These are phyloP conservation scores for Cnidoscolus chayamansa DNA, from an alignment of 441 rosid species.

Conservation along the genomic window DNA sequence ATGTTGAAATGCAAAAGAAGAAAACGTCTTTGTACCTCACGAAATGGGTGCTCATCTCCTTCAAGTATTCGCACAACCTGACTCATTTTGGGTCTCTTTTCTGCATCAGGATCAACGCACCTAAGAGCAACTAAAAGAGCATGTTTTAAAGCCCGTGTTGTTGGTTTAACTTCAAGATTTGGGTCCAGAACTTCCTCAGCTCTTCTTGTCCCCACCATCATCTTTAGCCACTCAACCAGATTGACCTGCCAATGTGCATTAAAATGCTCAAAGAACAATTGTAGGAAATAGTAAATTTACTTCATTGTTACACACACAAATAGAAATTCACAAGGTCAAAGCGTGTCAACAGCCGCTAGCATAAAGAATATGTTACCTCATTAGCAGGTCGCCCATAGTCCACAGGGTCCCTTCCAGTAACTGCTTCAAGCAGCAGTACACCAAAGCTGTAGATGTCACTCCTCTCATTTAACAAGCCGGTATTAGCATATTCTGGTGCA, in stretches of 20 bases:
- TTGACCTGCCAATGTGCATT: constrained; percentile 52
- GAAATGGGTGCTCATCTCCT: constrained; percentile 72
- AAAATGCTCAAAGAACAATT: constrained; percentile 10
- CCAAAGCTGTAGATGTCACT: constrained; percentile 97
- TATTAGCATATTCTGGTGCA: constrained; percentile 97
- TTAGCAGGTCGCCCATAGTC: constrained; percentile 86
- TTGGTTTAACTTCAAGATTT: constrained; percentile 61
- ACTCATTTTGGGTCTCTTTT: constrained; percentile 89
- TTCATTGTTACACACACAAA: background rate
- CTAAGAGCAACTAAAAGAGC: constrained; percentile 78
- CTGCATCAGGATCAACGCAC: constrained; percentile 86
- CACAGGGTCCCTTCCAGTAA: constrained; percentile 96
- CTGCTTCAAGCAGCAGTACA: constrained; percentile 81
- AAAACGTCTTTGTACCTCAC: constrained; percentile 45
- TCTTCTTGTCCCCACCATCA: constrained; percentile 90
- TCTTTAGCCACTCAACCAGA: constrained; percentile 94
- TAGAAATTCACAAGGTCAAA: background rate
- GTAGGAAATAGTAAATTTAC: background rate
- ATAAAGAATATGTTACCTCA: constrained; percentile 47
- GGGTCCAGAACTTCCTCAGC: constrained; percentile 90
- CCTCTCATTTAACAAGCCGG: constrained; percentile 89
- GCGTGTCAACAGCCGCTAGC: background rate
- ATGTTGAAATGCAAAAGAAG: background rate
- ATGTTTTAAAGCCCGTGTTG: constrained; percentile 69
- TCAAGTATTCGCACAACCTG: constrained; percentile 89